Conservation (phyloP, 164 flowering plant species). For the Aristolochia contorta region DNA sequence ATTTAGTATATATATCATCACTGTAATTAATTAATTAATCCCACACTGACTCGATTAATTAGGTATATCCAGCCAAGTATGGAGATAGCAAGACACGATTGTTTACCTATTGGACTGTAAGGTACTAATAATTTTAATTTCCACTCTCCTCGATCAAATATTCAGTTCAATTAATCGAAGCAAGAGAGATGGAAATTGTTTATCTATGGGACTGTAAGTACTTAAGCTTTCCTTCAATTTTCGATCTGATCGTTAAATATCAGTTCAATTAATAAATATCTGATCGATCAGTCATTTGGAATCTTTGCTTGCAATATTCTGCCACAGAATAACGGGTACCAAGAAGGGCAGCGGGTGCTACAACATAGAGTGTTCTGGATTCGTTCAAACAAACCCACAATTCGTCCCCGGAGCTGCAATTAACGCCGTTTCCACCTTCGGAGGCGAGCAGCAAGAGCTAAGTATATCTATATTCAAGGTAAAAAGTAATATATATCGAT, state of each 20-base stretch:
- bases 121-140: too few relatives aligned
- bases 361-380: conserved; percentile 85
- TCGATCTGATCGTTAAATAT: too few relatives aligned
- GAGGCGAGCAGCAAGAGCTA: conserved; percentile 69
- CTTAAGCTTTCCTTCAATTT: background rate
- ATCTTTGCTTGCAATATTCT: background rate
- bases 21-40: too few relatives aligned
- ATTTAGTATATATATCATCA: too few relatives aligned
- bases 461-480: conserved; percentile 88
- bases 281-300: too few relatives aligned
- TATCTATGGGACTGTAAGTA: conserved; percentile 97
- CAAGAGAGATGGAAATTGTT: too few relatives aligned
- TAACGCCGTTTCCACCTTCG: conserved; percentile 64
- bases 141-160: too few relatives aligned
- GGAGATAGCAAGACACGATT: conserved; percentile 91
- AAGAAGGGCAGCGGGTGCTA: conserved; percentile 95
- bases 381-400: conserved; percentile 75
- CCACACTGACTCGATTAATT: too few relatives aligned
- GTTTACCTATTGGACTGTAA: too few relatives aligned
- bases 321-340: conserved; percentile 82
- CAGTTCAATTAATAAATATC: too few relatives aligned
- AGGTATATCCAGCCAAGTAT: conserved; percentile 94
- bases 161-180: too few relatives aligned
- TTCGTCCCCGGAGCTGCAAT: conserved; percentile 90
- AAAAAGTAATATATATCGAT: conserved; percentile 23